Evolutionary conservation across 2,329 filamentous ascomycete species (phyloP).

Genomic region (Scedosporium apiospermum): DNA sequence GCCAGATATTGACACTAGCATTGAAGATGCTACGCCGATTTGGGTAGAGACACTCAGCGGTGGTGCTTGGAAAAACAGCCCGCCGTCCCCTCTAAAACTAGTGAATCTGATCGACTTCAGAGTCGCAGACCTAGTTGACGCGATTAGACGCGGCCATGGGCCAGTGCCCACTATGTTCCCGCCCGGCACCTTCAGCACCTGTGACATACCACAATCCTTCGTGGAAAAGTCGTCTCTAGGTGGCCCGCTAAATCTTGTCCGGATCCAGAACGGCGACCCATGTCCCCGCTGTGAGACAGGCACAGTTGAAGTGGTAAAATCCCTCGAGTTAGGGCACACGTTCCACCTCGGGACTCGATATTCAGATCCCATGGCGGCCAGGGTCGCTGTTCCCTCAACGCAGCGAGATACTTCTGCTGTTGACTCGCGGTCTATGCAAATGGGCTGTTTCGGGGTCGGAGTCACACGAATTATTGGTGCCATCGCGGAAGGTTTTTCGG

Average conservation of each 20-base stretch:
- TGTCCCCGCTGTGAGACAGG: slow-evolving; percentile 64
- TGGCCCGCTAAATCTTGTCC: slow-evolving; percentile 50
- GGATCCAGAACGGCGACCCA: slow-evolving; percentile 54
- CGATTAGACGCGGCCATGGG: slow-evolving; percentile 10
- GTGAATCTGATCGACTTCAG: slow-evolving; percentile 26
- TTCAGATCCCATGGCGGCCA: slow-evolving; percentile 61
- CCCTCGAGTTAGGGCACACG: slow-evolving; percentile 88
- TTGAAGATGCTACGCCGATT: slow-evolving; percentile 47
- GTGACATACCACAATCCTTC: slow-evolving; percentile 10
- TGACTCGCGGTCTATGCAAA: slow-evolving; percentile 54
- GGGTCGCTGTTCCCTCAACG: slow-evolving; percentile 32
- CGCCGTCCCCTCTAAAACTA: slow-evolving; percentile 10
- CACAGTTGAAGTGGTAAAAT: slow-evolving; percentile 54
- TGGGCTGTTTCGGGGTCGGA: slow-evolving; percentile 96
- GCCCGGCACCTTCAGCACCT: slow-evolving; percentile 1
- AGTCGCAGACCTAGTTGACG: slow-evolving; percentile 16
- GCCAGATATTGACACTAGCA: slow-evolving; percentile 60
- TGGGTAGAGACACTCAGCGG: slow-evolving; percentile 35
- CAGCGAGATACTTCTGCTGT: background rate
- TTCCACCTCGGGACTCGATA: slow-evolving; percentile 91
- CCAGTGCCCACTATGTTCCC: background rate
- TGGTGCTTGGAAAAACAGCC: background rate
- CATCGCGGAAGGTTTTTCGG: slow-evolving; percentile 65
- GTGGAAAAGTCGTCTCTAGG: slow-evolving; percentile 25
- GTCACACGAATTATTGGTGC: slow-evolving; percentile 85